These are phyloP conservation scores for Venturia pyrina DNA, from an alignment of 2,329 filamentous ascomycete genomes.

Conservation along the genomic window DNA sequence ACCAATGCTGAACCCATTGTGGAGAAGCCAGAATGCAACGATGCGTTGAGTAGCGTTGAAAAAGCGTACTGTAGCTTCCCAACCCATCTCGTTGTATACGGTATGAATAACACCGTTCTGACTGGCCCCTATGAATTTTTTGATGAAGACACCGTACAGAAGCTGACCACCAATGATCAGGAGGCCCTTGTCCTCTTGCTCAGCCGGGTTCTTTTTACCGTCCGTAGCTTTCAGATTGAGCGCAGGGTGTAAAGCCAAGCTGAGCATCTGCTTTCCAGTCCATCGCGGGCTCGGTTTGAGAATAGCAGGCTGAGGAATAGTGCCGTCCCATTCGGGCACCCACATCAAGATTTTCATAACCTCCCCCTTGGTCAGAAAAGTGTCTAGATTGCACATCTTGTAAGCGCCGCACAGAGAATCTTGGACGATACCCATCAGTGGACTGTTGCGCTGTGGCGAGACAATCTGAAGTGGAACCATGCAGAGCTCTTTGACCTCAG, in stretches of 20 bases:
- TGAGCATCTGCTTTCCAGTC: slow-evolving; percentile 97
- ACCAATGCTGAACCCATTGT: slow-evolving; percentile 94
- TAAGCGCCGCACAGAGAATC: slow-evolving; percentile 94
- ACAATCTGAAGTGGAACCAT: slow-evolving; percentile 99
- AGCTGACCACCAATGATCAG: slow-evolving; percentile 80
- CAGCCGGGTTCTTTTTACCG: slow-evolving; percentile 44
- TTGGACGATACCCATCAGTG: slow-evolving; percentile 98
- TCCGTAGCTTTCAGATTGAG: slow-evolving; percentile 62
- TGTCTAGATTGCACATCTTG: slow-evolving; percentile 89
- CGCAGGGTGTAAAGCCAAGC: slow-evolving; percentile 78
- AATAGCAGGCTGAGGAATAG: slow-evolving; percentile 89
- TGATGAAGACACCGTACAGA: slow-evolving; percentile 81
- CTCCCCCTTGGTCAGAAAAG: slow-evolving; percentile 79
- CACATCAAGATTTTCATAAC: slow-evolving; percentile 97
- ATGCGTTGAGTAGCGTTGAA: slow-evolving; percentile 93
- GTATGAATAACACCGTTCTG: slow-evolving; percentile 89
- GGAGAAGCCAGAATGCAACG: slow-evolving; percentile 93
- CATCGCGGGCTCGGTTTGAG: slow-evolving; percentile 84
- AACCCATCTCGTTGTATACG: slow-evolving; percentile 89
- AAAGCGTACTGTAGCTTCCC: slow-evolving; percentile 79
- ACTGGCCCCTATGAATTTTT: slow-evolving; percentile 88
- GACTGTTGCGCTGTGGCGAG: slow-evolving; percentile 91
- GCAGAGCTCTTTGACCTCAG: slow-evolving; percentile 87
- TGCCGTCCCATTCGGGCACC: slow-evolving; percentile 95
- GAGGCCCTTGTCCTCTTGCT: slow-evolving; percentile 65